Evolutionary conservation across 2,329 filamentous ascomycete species (phyloP).

Genomic region (Didymosphaeria variabile): DNA sequence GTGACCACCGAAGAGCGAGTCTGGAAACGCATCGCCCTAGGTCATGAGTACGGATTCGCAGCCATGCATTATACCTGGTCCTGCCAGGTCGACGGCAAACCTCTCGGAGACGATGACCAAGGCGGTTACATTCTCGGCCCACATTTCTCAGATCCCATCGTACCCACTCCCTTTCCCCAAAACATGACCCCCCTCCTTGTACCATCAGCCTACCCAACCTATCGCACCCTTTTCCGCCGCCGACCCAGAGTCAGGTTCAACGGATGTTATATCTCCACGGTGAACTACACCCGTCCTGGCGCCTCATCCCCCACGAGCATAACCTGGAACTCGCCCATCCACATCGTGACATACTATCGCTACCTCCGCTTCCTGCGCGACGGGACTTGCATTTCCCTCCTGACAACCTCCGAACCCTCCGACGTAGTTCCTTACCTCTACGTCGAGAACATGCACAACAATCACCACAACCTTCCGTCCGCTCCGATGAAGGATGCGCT

Average conservation of each 20-base stretch:
- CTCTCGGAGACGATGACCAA: slow-evolving; percentile 48
- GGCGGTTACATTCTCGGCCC: slow-evolving; percentile 42
- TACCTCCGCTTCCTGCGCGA: slow-evolving; percentile 96
- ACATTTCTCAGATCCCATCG: slow-evolving; percentile 28
- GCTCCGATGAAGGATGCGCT: slow-evolving; percentile 74
- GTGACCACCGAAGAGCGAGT: slow-evolving; percentile 84
- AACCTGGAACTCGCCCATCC: slow-evolving; percentile 82
- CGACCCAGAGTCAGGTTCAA: slow-evolving; percentile 92
- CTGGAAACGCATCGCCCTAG: slow-evolving; percentile 81
- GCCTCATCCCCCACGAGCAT: slow-evolving; percentile 74
- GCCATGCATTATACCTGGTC: slow-evolving; percentile 85
- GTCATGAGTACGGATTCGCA: slow-evolving; percentile 77
- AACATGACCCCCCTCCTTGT: slow-evolving; percentile 41
- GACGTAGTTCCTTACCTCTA: slow-evolving; percentile 88
- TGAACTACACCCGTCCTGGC: slow-evolving; percentile 91
- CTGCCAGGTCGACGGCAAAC: slow-evolving; percentile 64
- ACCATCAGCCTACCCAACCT: slow-evolving; percentile 51
- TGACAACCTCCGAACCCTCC: slow-evolving; percentile 82
- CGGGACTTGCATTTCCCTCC: slow-evolving; percentile 80
- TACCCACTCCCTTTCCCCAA: slow-evolving; percentile 13
- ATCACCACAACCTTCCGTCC: slow-evolving; percentile 54
- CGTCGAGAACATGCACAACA: slow-evolving; percentile 68
- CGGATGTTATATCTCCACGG: slow-evolving; percentile 94
- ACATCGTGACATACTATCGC: slow-evolving; percentile 97
- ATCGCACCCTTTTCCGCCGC: slow-evolving; percentile 76